These are phyloP conservation scores for Microthlaspi erraticum DNA, from an alignment of 345 rosid genomes.

Conservation along the genomic window DNA sequence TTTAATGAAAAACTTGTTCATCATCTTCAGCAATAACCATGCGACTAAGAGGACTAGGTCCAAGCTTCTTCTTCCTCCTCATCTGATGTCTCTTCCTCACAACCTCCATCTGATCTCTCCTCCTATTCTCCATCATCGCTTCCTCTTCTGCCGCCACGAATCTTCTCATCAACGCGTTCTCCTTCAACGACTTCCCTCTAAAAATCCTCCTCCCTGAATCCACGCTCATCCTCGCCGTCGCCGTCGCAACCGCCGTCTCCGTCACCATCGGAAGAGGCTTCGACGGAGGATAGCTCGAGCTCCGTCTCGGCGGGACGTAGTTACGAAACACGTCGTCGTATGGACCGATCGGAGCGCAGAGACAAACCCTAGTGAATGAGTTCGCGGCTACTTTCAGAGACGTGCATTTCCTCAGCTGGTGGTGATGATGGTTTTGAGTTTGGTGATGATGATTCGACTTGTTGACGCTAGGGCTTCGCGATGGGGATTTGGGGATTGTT, in stretches of 20 bases:
- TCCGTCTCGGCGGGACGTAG: constrained; percentile 81
- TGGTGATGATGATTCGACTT: constrained; percentile 30
- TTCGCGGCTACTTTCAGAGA: constrained; percentile 71
- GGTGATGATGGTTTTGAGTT: constrained; percentile 22
- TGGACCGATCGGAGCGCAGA: constrained; percentile 87
- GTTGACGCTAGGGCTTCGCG: constrained; percentile 54
- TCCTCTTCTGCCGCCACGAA: constrained; percentile 90
- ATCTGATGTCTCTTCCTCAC: constrained; percentile 64
- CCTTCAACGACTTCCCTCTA: constrained; percentile 86
- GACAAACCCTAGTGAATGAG: constrained; percentile 86
- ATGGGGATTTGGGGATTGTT: constrained; percentile 51
- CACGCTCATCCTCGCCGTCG: constrained; percentile 44
- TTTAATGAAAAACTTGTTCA: constrained; percentile 27
- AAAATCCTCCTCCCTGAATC: constrained; percentile 76
- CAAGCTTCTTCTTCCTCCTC: constrained; percentile 78
- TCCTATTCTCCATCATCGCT: constrained; percentile 81
- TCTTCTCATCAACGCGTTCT: constrained; percentile 89
- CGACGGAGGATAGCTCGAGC: constrained; percentile 86
- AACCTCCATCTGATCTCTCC: constrained; percentile 85
- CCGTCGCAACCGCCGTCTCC: constrained; percentile 16
- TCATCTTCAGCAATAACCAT: constrained; percentile 69
- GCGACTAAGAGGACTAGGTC: constrained; percentile 87
- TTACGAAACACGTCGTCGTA: constrained; percentile 80
- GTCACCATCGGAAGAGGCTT: constrained; percentile 47
- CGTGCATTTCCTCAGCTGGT: constrained; percentile 72